phyloP scores from a whole-genome alignment of 345 rosid species.

The Raphanus raphanistrum region DNA sequence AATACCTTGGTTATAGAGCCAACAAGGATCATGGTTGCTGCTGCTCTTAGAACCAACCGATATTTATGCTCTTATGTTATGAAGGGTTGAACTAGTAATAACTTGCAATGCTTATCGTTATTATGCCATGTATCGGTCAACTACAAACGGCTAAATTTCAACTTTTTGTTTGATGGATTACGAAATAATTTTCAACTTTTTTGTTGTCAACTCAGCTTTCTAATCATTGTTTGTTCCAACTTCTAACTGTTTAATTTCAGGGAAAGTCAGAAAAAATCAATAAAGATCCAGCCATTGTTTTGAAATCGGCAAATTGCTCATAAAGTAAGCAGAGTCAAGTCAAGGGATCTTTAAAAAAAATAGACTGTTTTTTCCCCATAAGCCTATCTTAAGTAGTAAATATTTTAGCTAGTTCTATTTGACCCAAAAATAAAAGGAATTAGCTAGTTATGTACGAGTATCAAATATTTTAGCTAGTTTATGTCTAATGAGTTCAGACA shows the following conservation, averaged over 20 bases:
- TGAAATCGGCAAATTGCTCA: not conserved
- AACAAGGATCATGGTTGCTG: too few relatives aligned
- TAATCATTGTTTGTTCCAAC: slow-evolving; percentile 5
- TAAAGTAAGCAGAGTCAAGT: slow-evolving; percentile 1
- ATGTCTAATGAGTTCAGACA: not conserved
- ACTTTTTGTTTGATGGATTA: not conserved
- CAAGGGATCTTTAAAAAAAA: not conserved
- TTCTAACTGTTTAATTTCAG: slow-evolving; percentile 19
- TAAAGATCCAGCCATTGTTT: not conserved
- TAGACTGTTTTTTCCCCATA: not conserved
- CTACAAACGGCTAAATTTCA: slow-evolving; percentile 19
- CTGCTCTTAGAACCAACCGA: too few relatives aligned
- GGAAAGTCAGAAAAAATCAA: not conserved
- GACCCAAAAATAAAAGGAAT: not conserved
- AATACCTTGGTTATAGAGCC: too few relatives aligned
- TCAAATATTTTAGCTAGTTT: not conserved
- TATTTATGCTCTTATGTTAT: too few relatives aligned
- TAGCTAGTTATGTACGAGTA: not conserved
- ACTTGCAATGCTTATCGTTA: not conserved
- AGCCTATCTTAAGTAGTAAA: not conserved
- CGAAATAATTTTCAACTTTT: not conserved
- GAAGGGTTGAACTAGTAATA: not conserved
- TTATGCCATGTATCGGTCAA: slow-evolving; percentile 14
- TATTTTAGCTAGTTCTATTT: not conserved
- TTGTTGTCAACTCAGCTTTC: slow-evolving; percentile 5